These are phyloP conservation scores for Phytophthora parvispora DNA, from an alignment of 352 stramenopile genomes.

Conservation along the genomic window DNA sequence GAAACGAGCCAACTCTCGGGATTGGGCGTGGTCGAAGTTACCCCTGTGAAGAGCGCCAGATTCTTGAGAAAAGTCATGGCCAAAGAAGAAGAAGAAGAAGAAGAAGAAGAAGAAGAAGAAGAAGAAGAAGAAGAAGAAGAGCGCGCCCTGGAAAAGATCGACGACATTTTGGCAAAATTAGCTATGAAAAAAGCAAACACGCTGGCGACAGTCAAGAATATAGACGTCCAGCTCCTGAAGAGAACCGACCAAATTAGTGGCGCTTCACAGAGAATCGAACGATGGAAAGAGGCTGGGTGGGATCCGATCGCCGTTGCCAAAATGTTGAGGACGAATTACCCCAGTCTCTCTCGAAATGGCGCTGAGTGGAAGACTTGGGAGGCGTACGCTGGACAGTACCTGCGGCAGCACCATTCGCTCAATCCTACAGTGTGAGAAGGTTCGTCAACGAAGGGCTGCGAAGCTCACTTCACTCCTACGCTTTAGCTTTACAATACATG, in stretches of 20 bases:
- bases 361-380: not conserved
- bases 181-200: not conserved
- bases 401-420: no score
- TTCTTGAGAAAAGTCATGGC: not conserved
- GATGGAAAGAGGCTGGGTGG: not conserved
- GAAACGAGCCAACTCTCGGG: no score
- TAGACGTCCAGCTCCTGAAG: not conserved
- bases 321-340: not conserved
- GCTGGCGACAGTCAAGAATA: not conserved
- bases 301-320: not conserved
- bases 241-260: not conserved
- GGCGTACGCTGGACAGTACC: no score
- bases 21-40: no score
- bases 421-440: no score
- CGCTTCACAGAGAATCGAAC: not conserved
- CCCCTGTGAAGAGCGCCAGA: no score
- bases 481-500: no score
- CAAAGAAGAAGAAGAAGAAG: no score
- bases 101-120: no score
- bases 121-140: not conserved
- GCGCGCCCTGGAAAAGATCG: not conserved
- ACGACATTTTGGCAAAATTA: not conserved
- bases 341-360: not conserved
- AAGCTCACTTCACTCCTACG: no score
- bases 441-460: no score